phyloP scores from a whole-genome alignment of 352 stramenopile species.

The Phytophthora podocarpi region DNA sequence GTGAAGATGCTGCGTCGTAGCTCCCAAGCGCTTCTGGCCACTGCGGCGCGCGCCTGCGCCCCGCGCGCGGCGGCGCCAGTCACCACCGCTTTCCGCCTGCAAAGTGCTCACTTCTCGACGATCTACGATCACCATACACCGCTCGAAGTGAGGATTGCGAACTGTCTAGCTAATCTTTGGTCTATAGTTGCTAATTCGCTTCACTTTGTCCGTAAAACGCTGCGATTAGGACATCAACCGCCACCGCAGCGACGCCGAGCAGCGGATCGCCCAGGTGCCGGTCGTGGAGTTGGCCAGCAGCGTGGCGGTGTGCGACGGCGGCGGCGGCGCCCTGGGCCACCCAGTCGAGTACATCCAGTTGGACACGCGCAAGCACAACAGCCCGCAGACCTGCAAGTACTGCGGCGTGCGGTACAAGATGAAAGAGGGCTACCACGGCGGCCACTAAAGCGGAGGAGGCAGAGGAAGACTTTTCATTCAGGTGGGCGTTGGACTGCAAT shows the following conservation, averaged over 20 bases:
- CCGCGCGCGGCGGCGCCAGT: slow-evolving; percentile 17
- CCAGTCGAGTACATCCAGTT: slow-evolving; percentile 96
- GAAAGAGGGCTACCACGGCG: slow-evolving; percentile 71
- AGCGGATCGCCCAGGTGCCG: slow-evolving; percentile 85
- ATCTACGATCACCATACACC: slow-evolving; percentile 76
- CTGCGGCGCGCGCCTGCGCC: slow-evolving; percentile 33
- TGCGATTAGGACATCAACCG: slow-evolving; percentile 70
- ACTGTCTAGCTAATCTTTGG: neutral
- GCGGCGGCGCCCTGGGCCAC: slow-evolving; percentile 95
- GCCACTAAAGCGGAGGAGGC: slow-evolving; percentile 43
- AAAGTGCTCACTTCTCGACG: slow-evolving; percentile 56
- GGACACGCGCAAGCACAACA: slow-evolving; percentile 79
- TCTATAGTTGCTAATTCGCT: slow-evolving; percentile 5
- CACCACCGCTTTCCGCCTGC: slow-evolving; percentile 25
- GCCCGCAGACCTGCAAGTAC: slow-evolving; percentile 91
- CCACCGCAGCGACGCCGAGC: slow-evolving; percentile 90
- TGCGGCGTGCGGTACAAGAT: slow-evolving; percentile 92
- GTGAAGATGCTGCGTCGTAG: slow-evolving; percentile 53
- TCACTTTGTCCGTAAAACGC: slow-evolving; percentile 1
- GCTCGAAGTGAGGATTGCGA: slow-evolving; percentile 54
- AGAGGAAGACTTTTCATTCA: neutral
- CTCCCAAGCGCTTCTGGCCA: slow-evolving; percentile 37
- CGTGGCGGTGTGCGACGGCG: slow-evolving; percentile 95
- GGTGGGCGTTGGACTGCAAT: neutral
- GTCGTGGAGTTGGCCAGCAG: slow-evolving; percentile 92